Evolutionary conservation across 2,329 filamentous ascomycete species (phyloP).

Genomic region (Penicillium hesseltinei): DNA sequence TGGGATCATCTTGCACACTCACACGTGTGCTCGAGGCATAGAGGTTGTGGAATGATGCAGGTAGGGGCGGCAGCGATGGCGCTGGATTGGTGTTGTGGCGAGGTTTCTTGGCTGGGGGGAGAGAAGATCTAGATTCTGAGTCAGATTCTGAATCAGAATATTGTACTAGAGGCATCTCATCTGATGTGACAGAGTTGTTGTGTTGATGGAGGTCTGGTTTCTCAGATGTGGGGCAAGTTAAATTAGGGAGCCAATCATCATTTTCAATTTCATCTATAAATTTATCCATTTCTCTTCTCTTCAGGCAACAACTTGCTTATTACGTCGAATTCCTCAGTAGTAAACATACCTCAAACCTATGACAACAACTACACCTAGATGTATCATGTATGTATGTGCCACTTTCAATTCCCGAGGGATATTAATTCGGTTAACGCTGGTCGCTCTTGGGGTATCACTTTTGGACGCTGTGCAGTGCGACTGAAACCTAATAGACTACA

Average conservation of each 20-base stretch:
- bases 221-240: neutral
- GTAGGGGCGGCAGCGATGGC: slow-evolving; percentile 66
- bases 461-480: neutral
- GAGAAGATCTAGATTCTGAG: slow-evolving; percentile 24
- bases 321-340: no score
- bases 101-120: slow-evolving; percentile 25
- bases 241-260: neutral
- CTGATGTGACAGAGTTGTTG: neutral
- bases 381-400: no score
- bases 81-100: slow-evolving; percentile 21
- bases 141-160: slow-evolving; percentile 55
- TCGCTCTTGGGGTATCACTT: neutral
- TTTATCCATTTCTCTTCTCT: neutral
- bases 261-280: neutral
- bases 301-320: no score
- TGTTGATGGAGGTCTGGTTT: slow-evolving; percentile 1
- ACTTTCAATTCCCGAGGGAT: no score
- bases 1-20: slow-evolving; percentile 76
- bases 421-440: no score
- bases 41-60: slow-evolving; percentile 78
- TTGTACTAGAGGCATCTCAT: slow-evolving; percentile 61
- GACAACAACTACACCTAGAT: no score
- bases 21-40: slow-evolving; percentile 80
- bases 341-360: no score
- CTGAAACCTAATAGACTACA: neutral